Evolutionary conservation across 192 early-diverging fungal species (phyloP).

Genomic region (Rhizoclosmatium globosum): DNA sequence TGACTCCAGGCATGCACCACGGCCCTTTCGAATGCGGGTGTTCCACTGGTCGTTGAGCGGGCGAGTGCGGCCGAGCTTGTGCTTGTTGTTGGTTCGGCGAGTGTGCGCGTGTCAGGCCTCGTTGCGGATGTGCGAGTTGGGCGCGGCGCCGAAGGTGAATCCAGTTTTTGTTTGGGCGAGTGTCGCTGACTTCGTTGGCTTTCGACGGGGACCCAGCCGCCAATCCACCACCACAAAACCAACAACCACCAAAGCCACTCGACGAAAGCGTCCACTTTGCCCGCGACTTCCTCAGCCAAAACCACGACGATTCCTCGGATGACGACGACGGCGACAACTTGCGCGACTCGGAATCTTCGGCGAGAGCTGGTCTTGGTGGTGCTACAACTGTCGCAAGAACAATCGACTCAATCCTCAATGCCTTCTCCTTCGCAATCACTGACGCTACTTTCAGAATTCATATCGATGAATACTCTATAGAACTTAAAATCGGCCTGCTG

Average conservation of each 20-base stretch:
- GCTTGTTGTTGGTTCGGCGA: background rate
- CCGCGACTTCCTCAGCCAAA: conserved; percentile 9
- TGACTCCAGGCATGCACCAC: background rate
- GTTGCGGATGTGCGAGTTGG: background rate
- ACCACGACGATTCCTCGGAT: background rate
- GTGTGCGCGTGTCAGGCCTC: background rate
- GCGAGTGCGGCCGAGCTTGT: background rate
- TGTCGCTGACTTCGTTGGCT: background rate
- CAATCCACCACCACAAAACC: background rate
- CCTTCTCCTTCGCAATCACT: background rate
- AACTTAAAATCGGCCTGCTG: background rate
- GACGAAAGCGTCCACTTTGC: background rate
- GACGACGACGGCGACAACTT: background rate
- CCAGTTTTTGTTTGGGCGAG: background rate
- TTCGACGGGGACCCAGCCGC: background rate
- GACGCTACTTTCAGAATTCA: background rate
- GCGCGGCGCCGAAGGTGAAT: background rate
- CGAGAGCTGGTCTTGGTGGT: background rate
- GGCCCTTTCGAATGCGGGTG: background rate
- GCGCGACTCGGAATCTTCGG: background rate
- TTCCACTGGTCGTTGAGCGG: background rate
- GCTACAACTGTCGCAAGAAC: background rate
- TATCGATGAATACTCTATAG: background rate
- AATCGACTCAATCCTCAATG: conserved; percentile 13
- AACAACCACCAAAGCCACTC: background rate